Percentiles rank a stretch among this genome's conserved stretches.
Evolutionary conservation across 495 filamentous ascomycete species (phyloP).

Genomic region (Immersiella caudata): DNA sequence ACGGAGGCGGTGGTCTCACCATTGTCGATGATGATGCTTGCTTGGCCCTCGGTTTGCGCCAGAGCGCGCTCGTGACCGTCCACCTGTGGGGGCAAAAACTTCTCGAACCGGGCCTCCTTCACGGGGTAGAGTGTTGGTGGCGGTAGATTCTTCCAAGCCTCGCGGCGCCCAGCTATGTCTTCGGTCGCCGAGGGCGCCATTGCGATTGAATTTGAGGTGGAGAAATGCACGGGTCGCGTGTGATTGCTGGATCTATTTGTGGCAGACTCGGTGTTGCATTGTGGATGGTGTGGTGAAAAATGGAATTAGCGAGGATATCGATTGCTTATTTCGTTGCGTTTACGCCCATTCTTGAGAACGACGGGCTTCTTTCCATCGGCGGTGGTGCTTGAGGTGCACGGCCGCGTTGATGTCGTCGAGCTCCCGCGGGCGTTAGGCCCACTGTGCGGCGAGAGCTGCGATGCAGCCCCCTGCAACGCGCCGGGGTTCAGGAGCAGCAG

Average conservation of each 20-base stretch:
- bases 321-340: not conserved
- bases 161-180: constrained; percentile 36
- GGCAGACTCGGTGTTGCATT: constrained; percentile 16
- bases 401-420: not conserved
- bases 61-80: constrained; percentile 68
- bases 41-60: constrained; percentile 45
- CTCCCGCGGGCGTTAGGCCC: not conserved
- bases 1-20: constrained; percentile 53
- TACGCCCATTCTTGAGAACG: not conserved
- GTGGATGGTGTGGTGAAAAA: not conserved
- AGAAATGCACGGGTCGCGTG: not conserved
- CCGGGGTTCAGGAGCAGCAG: not conserved
- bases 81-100: constrained; percentile 65
- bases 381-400: not conserved
- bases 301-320: not conserved
- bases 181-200: constrained; percentile 53
- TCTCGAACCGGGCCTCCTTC: constrained; percentile 78
- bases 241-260: not conserved
- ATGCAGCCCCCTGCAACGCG: not conserved
- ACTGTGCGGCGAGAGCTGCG: not conserved
- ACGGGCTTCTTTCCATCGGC: not conserved
- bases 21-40: constrained; percentile 97
- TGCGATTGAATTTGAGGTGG: not conserved
- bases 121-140: constrained; percentile 53
- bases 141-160: constrained; percentile 46